These are phyloP conservation scores for Penicillium glabrum DNA, from an alignment of 2,329 filamentous ascomycete species.

Conservation along the genomic window DNA sequence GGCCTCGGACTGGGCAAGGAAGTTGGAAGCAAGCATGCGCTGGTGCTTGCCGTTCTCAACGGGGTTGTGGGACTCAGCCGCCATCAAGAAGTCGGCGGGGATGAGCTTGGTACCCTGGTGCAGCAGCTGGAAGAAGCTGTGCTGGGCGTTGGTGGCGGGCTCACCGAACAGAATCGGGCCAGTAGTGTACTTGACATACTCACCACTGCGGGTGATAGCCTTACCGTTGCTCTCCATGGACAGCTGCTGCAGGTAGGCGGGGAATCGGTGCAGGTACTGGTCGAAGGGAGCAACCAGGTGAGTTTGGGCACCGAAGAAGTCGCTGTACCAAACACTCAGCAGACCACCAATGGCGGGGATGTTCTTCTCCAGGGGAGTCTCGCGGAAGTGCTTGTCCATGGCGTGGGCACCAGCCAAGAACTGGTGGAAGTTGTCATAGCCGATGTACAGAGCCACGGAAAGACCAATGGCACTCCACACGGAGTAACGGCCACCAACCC, in stretches of 20 bases:
- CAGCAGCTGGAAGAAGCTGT: conserved; percentile 99
- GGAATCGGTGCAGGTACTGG: conserved; percentile 98
- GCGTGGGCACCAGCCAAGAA: conserved; percentile 92
- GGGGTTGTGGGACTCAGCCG: conserved; percentile 95
- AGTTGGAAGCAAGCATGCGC: conserved; percentile 58
- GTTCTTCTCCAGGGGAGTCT: conserved; percentile 88
- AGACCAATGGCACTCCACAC: conserved; percentile 98
- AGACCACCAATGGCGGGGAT: conserved; percentile 91
- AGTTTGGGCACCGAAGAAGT: conserved; percentile 98
- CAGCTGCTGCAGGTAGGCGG: conserved; percentile 96
- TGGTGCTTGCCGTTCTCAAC: conserved; percentile 91
- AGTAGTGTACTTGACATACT: conserved; percentile 95
- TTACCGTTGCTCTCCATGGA: conserved; percentile 99
- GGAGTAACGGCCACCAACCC: conserved; percentile 97
- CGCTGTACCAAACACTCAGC: conserved; percentile 96
- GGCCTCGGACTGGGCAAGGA: conserved; percentile 51
- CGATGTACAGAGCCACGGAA: conserved; percentile 91
- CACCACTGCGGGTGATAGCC: conserved; percentile 83
- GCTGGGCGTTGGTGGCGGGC: conserved; percentile 97
- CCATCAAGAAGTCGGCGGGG: conserved; percentile 95
- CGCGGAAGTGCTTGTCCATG: conserved; percentile 98
- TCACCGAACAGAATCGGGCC: conserved; percentile 95
- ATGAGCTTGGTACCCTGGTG: conserved; percentile 99
- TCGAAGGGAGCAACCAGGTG: conserved; percentile 97
- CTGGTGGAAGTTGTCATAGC: conserved; percentile 95